Percentiles rank a stretch among this genome's conserved stretches.
Conservation (phyloP, 768 basidiomycete species). For the Trametes villosa region DNA sequence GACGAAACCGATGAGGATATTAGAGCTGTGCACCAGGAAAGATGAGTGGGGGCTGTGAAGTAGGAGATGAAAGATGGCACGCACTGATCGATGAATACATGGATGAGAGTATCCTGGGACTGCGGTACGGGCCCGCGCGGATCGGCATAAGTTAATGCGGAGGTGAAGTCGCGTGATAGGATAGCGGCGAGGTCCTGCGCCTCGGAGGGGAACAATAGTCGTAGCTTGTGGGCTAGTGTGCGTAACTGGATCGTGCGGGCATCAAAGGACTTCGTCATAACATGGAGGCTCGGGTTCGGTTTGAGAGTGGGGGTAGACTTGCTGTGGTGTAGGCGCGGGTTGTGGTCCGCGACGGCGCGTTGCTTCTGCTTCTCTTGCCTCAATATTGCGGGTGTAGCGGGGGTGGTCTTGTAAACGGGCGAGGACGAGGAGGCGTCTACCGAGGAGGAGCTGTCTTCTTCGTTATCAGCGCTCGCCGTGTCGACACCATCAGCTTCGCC, state of each 20-base stretch:
- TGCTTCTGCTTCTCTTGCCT: constrained; percentile 26
- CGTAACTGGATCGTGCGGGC: constrained; percentile 55
- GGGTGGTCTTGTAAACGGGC: constrained; percentile 35
- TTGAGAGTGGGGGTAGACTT: constrained; percentile 51
- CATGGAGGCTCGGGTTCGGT: constrained; percentile 39
- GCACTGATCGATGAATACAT: constrained; percentile 63
- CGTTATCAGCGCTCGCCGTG: constrained; percentile 19
- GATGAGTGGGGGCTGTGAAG: constrained; percentile 3
- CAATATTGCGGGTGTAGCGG: constrained; percentile 27
- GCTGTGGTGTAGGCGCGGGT: constrained; percentile 44
- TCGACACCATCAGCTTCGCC: constrained; percentile 25
- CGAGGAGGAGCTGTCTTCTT: constrained; percentile 32
- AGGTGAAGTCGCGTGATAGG: constrained; percentile 35
- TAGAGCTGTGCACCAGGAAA: constrained; percentile 57
- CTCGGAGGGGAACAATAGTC: constrained; percentile 60
- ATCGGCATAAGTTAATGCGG: constrained; percentile 34
- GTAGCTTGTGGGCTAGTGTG: constrained; percentile 58
- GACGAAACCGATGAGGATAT: constrained; percentile 85
- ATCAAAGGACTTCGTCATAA: constrained; percentile 47
- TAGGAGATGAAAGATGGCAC: constrained; percentile 30
- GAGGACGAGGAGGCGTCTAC: constrained; percentile 34
- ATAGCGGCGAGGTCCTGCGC: constrained; percentile 34
- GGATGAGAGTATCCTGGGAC: constrained; percentile 38
- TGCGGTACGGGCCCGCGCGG: constrained; percentile 41
- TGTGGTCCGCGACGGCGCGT: constrained; percentile 20